Percentiles rank a stretch among this genome's conserved stretches.
phyloP scores from a whole-genome alignment of 768 basidiomycete genomes.

The Lepiota brunneoincarnata region DNA sequence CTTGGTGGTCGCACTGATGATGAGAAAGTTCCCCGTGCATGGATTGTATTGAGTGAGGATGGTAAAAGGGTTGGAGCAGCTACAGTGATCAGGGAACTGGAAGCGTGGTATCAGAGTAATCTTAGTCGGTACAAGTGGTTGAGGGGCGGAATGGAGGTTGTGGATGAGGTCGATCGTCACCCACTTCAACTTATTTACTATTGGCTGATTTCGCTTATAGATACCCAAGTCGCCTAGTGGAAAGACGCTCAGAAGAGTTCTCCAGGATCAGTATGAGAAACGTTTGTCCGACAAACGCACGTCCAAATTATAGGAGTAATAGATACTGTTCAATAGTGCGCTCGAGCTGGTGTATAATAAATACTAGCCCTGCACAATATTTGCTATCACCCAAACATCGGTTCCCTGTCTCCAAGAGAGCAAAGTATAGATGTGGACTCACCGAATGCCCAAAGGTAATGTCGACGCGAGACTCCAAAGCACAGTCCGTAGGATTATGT shows the following conservation, averaged over 20 bases:
- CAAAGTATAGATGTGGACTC: too few species aligned
- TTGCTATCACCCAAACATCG: too few species aligned
- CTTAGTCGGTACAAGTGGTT: constrained; percentile 77
- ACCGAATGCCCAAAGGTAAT: too few species aligned
- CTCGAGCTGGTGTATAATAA: too few species aligned
- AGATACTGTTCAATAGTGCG: too few species aligned
- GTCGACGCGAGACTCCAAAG: too few species aligned
- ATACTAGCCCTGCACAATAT: too few species aligned
- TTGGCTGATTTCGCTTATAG: constrained; percentile 27
- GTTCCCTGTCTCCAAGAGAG: too few species aligned
- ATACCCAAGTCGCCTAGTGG: constrained; percentile 75
- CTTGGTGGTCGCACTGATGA: constrained; percentile 64
- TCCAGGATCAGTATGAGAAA: constrained; percentile 57
- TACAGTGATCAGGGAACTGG: constrained; percentile 42
- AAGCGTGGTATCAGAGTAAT: constrained; percentile 57
- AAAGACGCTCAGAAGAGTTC: constrained; percentile 58
- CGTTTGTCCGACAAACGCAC: neutral
- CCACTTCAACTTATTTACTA: neutral
- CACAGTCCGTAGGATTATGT: too few species aligned
- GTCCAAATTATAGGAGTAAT: too few species aligned
- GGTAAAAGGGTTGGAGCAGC: constrained; percentile 48
- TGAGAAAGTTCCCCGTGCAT: constrained; percentile 74
- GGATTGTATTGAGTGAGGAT: constrained; percentile 60
- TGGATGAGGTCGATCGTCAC: constrained; percentile 48
- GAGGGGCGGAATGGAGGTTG: constrained; percentile 67